Base-by-base conservation (phyloP, 495 filamentous ascomycete genomes). In the Xylaria intraflava region DNA sequence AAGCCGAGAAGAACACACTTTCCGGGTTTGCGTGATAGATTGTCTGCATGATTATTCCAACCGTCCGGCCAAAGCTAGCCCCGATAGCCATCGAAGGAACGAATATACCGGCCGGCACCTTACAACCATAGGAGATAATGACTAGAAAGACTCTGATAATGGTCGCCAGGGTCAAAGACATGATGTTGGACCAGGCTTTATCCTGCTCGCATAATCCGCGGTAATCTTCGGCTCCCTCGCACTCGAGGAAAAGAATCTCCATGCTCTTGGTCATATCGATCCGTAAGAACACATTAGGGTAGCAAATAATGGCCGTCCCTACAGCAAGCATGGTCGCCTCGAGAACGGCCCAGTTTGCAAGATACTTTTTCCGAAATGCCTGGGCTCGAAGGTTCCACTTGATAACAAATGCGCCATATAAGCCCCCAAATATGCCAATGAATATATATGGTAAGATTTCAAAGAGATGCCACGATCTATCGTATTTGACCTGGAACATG, bases 221-320 rank as follows among this genome's bases (percentile, higher is more conserved):
- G 60, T 96, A 96, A 61, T 96, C 88, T 69, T 95, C 88, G 14
- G 80, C 85, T 20, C 90, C 92, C 67, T 96, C 91, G 62, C 93
- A 98, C 71, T 98, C 94, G 11, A 84, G 78, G 67, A 98, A 98
- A 2, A 98, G 73, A 55, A 95, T 95, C 68, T 96, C 90, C 93
- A 98, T 97, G 73, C 89, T 95, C 70, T 96, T 90, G 0, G 93
- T 96, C 93, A 98, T 97, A 69, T 98, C 95, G 62, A 98, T 96
- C 57, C 88, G 80, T 46, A 98, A 67, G 61, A 98, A 97, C 69
- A 88, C 90, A 66, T 97, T 98, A 1, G 90, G 93, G 62, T 92
- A 98, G 71, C 93, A 97, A 6, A 97, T 75, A 47, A 97, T 75
- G 3, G 92, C 94, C 10, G 93, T 97, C 7, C 82, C 77, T 1